Percentiles rank a stretch among this genome's conserved stretches.
Conservation (phyloP, 2,329 filamentous ascomycete species). For the Calonectria montana region DNA sequence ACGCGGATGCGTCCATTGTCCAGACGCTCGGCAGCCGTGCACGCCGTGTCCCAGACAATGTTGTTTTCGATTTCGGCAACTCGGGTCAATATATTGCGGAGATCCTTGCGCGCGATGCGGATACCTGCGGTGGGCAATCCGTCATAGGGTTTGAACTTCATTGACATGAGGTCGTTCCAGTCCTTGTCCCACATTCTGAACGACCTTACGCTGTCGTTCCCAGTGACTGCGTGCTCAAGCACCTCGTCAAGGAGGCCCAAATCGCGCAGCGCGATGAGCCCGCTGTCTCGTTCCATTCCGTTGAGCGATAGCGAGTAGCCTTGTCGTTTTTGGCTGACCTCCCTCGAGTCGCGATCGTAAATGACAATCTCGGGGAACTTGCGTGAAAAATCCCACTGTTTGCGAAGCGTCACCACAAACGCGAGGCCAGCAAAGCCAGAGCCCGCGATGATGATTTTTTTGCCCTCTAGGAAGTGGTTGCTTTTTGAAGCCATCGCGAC, state of each 20-base stretch:
- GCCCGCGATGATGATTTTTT: conserved; percentile 13
- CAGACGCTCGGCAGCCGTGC: conserved; percentile 8
- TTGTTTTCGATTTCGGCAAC: not conserved
- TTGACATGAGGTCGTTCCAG: conserved; percentile 1
- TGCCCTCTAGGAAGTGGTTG: conserved; percentile 5
- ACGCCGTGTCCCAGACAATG: conserved; percentile 6
- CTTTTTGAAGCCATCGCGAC: not conserved
- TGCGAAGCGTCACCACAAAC: conserved; percentile 3
- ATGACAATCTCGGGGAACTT: conserved; percentile 9
- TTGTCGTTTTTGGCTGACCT: not conserved
- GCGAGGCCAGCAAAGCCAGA: conserved; percentile 13
- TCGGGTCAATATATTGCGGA: not conserved
- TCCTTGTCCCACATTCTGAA: conserved; percentile 18
- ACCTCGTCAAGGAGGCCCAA: conserved; percentile 4
- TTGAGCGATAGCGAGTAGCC: conserved; percentile 14
- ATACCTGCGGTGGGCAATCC: conserved; percentile 8
- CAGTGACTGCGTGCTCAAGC: not conserved
- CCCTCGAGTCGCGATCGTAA: conserved; percentile 9
- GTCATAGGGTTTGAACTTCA: conserved; percentile 6
- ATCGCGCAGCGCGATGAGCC: conserved; percentile 8
- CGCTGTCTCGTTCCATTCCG: conserved; percentile 10
- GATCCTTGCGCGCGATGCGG: conserved; percentile 14
- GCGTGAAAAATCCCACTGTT: not conserved
- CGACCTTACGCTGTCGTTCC: not conserved
- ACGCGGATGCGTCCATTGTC: conserved; percentile 10